Base-by-base conservation (phyloP, 306 rosid species). In the Hylodesmum podocarpum region DNA sequence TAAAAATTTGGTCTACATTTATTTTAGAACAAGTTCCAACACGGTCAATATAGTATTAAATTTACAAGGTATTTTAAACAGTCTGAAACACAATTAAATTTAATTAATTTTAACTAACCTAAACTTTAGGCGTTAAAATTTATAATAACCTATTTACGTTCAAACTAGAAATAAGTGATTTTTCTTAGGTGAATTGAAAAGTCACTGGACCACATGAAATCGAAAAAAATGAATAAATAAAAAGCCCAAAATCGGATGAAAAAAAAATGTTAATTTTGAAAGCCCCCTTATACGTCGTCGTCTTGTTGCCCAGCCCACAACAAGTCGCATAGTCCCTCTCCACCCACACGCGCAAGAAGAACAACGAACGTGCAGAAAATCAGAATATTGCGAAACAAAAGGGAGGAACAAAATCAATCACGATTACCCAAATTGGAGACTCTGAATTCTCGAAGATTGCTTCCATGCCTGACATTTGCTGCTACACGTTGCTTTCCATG, bases 261-360 rank as follows among this genome's bases (percentile, higher is more conserved):
- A 41, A 28, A 5, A 40, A 12, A 6, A 49, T 11, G 21, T 12
- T 16, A 2, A 51, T 78, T 84, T 46, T 57, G 49, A 77, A 84
- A 86, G 85, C 83, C 86, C 88, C 83, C 88, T 83, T 77, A 73
- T 61, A 83, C 90, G 55, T 89, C 87, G 82, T 86, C 94, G 66
- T 88, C 90, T 80, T 68, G 89, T 39, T 88, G 93, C 71, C 82
- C 89, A 88, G 93, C 91, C 93, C 95, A 85, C 92, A 73, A 79
- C 82, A 75, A 81, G 83, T 83, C 82, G 84, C 91, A 82, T 84
- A 84, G 91, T 90, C 73, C 77, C 81, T 75, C 74, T 71, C 40
- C 78, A 69, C 75, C 5, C 66, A 27, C 77, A 72, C 77, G 39
- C 66, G 77, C 77, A 55, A 63, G 77, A 72, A 55, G 54, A 72